These are phyloP conservation scores for Fraxinus quadrangulata DNA, from an alignment of 257 asterid genomes.

Conservation along the genomic window DNA sequence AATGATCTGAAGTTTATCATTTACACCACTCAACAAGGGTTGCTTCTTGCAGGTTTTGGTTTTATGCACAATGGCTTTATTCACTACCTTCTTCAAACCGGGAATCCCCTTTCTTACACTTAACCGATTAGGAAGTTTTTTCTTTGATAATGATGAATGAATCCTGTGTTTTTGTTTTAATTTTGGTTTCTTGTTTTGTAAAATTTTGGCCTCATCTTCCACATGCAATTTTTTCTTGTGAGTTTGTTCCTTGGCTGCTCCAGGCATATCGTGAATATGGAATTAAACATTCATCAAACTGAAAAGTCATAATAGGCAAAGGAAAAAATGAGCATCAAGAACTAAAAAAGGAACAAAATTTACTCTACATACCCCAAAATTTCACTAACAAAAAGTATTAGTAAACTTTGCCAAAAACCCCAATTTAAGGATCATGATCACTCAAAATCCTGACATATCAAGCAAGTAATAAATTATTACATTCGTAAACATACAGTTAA, in stretches of 20 bases:
- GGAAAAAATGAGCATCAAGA: neutral
- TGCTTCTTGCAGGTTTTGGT: slow-evolving; percentile 51
- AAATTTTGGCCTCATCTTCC: slow-evolving; percentile 44
- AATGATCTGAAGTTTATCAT: slow-evolving; percentile 29
- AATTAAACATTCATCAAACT: slow-evolving; percentile 36
- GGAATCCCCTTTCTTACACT: slow-evolving; percentile 36
- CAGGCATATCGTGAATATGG: slow-evolving; percentile 50
- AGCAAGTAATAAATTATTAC: slow-evolving; percentile 16
- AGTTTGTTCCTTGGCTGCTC: slow-evolving; percentile 39
- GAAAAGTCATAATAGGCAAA: slow-evolving; percentile 24
- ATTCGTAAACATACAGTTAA: slow-evolving; percentile 17
- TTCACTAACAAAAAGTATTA: slow-evolving; percentile 17
- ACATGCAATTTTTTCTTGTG: slow-evolving; percentile 29
- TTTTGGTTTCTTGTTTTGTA: slow-evolving; percentile 44
- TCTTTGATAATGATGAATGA: slow-evolving; percentile 35
- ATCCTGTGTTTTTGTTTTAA: slow-evolving; percentile 41
- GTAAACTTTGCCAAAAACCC: slow-evolving; percentile 35
- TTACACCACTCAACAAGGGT: slow-evolving; percentile 37
- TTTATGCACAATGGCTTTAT: slow-evolving; percentile 42
- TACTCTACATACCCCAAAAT: slow-evolving; percentile 17
- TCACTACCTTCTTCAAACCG: slow-evolving; percentile 43
- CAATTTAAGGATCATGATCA: slow-evolving; percentile 41
- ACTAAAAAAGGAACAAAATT: slow-evolving; percentile 16
- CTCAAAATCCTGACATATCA: slow-evolving; percentile 10
- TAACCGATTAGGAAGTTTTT: slow-evolving; percentile 31